phyloP scores from a whole-genome alignment of 306 rosid species.

The Vigna angularis region DNA sequence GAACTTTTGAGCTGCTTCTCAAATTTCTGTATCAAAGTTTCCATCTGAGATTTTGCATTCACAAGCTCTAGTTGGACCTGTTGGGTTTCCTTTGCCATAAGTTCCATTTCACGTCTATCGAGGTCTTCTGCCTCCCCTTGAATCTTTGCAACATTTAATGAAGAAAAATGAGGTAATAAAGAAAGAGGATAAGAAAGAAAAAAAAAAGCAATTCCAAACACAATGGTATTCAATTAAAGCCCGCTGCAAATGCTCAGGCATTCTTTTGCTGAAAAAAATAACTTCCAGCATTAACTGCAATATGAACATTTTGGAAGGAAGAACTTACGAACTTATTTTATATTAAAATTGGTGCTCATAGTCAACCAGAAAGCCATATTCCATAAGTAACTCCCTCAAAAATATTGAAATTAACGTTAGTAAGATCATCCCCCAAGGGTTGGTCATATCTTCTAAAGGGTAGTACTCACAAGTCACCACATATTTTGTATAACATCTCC shows the following conservation, averaged over 20 bases:
- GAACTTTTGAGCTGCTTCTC: constrained; percentile 67
- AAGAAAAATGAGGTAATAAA: background rate
- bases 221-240: constrained; percentile 12
- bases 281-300: constrained; percentile 2
- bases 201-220: constrained; percentile 34
- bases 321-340: background rate
- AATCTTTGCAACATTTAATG: constrained; percentile 60
- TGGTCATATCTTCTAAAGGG: constrained; percentile 20
- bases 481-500: background rate
- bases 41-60: constrained; percentile 70
- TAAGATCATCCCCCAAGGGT: constrained; percentile 5
- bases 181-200: background rate
- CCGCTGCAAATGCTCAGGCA: constrained; percentile 13
- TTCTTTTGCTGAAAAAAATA: background rate
- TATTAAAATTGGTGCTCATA: background rate
- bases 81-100: constrained; percentile 71
- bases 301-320: constrained; percentile 1
- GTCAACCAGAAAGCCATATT: constrained; percentile 15
- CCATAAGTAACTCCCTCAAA: constrained; percentile 9
- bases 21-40: constrained; percentile 65
- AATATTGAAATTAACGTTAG: constrained; percentile 10
- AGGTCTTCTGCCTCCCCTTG: constrained; percentile 85
- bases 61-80: constrained; percentile 63
- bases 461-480: background rate
- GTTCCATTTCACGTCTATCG: constrained; percentile 70